phyloP scores from a whole-genome alignment of 768 basidiomycete species.

The Pulveroboletus sp. region DNA sequence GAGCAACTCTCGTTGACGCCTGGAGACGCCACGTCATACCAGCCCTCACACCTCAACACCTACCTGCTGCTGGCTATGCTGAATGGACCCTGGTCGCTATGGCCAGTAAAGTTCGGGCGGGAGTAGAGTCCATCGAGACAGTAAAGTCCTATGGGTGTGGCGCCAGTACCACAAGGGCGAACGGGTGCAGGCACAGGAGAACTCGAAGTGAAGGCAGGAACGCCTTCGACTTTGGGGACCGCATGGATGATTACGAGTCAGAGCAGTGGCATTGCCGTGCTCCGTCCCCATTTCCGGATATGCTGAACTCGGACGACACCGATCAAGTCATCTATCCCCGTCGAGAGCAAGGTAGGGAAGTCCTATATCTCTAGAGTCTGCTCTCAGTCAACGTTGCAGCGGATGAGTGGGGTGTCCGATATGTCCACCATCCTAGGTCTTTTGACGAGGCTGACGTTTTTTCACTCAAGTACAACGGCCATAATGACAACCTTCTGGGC shows the following conservation, averaged over 20 bases:
- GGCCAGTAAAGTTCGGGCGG: conserved; percentile 14
- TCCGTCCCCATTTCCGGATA: conserved; percentile 20
- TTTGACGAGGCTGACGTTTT: conserved; percentile 18
- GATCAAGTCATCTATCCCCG: conserved; percentile 30
- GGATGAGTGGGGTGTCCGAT: conserved; percentile 30
- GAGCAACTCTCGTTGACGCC: conserved; percentile 61
- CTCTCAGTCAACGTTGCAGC: conserved; percentile 17
- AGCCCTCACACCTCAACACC: conserved; percentile 39
- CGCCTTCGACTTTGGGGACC: conserved; percentile 33
- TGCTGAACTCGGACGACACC: conserved; percentile 11
- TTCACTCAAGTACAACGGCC: conserved; percentile 17
- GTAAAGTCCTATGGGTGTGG: not conserved
- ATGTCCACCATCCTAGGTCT: conserved; percentile 1
- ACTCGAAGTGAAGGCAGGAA: conserved; percentile 41
- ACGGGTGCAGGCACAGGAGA: conserved; percentile 43
- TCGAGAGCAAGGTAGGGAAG: conserved; percentile 17
- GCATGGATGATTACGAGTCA: conserved; percentile 14
- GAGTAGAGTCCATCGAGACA: conserved; percentile 14
- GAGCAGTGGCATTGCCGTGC: conserved; percentile 24
- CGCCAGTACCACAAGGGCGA: not conserved
- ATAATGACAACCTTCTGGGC: conserved; percentile 23
- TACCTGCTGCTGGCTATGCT: conserved; percentile 30
- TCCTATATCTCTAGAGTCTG: not conserved
- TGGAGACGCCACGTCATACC: conserved; percentile 59
- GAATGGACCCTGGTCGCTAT: conserved; percentile 31